phyloP scores from a whole-genome alignment of 2,329 filamentous ascomycete species.

The Fragosphaeria purpurea region DNA sequence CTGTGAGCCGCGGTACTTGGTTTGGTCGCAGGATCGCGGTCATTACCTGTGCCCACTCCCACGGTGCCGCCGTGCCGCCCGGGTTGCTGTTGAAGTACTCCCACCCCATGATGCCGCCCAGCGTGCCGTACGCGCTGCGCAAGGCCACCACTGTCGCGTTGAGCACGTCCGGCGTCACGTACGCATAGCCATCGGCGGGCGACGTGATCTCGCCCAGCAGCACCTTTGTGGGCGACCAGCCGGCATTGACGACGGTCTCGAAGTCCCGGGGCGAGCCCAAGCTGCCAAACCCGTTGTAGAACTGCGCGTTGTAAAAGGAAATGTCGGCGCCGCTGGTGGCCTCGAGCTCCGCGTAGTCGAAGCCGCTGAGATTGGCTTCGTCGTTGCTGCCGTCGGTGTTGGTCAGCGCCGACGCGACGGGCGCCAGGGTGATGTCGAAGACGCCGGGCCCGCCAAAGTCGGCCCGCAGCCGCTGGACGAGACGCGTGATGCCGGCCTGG shows the following conservation, averaged over 20 bases:
- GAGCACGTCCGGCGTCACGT: conserved; percentile 38
- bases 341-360: conserved; percentile 69
- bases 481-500: conserved; percentile 49
- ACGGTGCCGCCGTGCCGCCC: conserved; percentile 51
- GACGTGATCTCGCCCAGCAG: conserved; percentile 77
- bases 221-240: conserved; percentile 64
- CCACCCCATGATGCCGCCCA: conserved; percentile 91
- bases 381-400: conserved; percentile 33
- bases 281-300: conserved; percentile 82
- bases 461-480: conserved; percentile 50
- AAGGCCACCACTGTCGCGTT: conserved; percentile 32
- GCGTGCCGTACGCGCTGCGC: conserved; percentile 45
- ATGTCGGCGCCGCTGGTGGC: conserved; percentile 55
- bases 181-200: conserved; percentile 57
- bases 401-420: conserved; percentile 60
- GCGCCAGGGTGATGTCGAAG: conserved; percentile 69
- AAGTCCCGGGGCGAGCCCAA: conserved; percentile 36
- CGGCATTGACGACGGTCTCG: conserved; percentile 43
- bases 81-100: conserved; percentile 83
- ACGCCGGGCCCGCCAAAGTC: conserved; percentile 47
- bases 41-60: conserved; percentile 69
- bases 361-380: conserved; percentile 61
- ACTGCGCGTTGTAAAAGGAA: conserved; percentile 81
- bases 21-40: conserved; percentile 32
- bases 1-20: conserved; percentile 9